Base-by-base conservation (phyloP, 306 rosid genomes). In the Dryas alaskensis region DNA sequence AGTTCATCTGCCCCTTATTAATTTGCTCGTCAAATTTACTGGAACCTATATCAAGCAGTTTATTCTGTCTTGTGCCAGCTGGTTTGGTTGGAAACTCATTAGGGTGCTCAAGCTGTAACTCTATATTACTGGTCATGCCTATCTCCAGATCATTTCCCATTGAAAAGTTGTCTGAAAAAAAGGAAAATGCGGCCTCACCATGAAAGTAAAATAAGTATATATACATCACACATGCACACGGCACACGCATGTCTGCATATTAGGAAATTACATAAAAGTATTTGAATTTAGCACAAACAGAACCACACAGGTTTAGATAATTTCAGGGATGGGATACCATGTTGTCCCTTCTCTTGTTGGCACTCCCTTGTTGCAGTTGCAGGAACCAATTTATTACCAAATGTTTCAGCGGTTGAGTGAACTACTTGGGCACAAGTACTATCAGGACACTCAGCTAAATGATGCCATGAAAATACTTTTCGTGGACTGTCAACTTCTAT, bases 391-490 rank as follows among this genome's bases (percentile, higher is more conserved):
- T 71, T 76, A 65, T 77, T 82, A 57, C 79, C 81, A 60, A 80
- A 66, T 65, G 81, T 72, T 80, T 90, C 91, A 53, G 88, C 87
- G 71, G 80, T 83, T 59, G 97, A 85, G 82, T 81, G 91, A 71
- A 88, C 90, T 73, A 88, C 92, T 77, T 84, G 92, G 69, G 98
- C 96, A 80, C 92, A 92, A 25, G 91, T 92, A 86, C 97, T 88
- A 79, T 88, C 96, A 10, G 91, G 87, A 76, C 89, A 76, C 72
- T 88, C 86, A 6, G 82, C 63, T 64, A 74, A 82, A 60, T 84
- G 84, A 78, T 82, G 84, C 84, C 91, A 86, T 63, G 81, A 80
- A 73, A 86, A 90, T 31, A 55, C 80, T 43, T 85, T 82, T 71
- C 53, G 80, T n/a, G 92, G 89, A 81, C 96, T 88, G 75, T 92